Base-by-base conservation (phyloP, 331 rosid species). In the Acacia pycnantha region DNA sequence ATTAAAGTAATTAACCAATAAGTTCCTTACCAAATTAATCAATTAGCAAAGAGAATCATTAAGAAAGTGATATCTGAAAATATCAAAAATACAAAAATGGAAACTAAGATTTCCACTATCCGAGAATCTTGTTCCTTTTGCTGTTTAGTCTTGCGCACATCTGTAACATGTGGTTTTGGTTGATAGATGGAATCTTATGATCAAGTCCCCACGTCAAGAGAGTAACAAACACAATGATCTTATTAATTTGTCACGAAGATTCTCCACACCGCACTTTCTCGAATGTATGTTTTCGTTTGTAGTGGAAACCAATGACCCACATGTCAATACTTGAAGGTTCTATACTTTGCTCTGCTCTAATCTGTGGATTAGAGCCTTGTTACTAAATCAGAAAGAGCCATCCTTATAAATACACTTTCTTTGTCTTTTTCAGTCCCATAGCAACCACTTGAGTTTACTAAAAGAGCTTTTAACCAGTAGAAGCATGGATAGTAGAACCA, bases 401-500 rank as follows among this genome's bases (percentile, higher is more conserved):
- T 53, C 51, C n/a, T 77, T 75, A 66, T 67, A 43, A 22, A 74
- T 44, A 21, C 48, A 19, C 7, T 6, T 21, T 29, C 24, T 7
- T 7, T 22, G 8, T 15, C 13, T n/a, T n/a, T 31, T 29, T 33
- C 11, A 18, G 18, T 51, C 44, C n/a, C 18, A 22, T 24, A 54
- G 10, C 75, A 66, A 27, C 56, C 62, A 43, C 29, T 53, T 65
- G 14, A 24, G 47, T 70, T 3, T 48, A 51, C 24, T 14, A 16
- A 11, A 53, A 10, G 35, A 65, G 75, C 13, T 22, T 13, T 24
- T 2, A 59, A 27, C 41, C 41, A 62, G 47, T 41, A 76, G 80
- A 43, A 14, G 58, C 74, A 81, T 87, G 87, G 69, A 77, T 77
- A 24, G 73, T 16, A 78, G 26, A 53, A 79, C 70, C 66, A 78